Conservation (phyloP, 441 rosid genomes). For the Metrosideros polymorpha region DNA sequence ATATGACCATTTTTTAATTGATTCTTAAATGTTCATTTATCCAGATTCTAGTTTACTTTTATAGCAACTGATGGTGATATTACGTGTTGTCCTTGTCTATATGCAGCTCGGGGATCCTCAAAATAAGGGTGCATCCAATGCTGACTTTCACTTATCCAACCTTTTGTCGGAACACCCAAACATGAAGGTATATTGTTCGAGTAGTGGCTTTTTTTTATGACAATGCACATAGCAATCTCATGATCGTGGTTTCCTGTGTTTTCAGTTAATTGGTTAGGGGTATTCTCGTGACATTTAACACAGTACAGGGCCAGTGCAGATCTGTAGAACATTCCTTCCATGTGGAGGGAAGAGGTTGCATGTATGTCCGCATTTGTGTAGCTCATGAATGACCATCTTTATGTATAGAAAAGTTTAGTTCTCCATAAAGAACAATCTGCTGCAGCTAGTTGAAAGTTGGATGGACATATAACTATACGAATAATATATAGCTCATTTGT, state of each 20-base stretch:
- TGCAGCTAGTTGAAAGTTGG: background rate
- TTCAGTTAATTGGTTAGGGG: background rate
- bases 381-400: background rate
- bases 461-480: background rate
- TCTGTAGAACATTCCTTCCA: background rate
- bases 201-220: background rate
- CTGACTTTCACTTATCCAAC: slow-evolving; percentile 78
- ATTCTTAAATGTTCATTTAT: background rate
- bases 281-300: background rate
- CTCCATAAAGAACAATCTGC: background rate
- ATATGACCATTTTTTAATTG: background rate
- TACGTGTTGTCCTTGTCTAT: slow-evolving; percentile 3
- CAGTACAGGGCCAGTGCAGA: background rate
- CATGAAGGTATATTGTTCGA: slow-evolving; percentile 62
- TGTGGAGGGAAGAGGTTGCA: background rate
- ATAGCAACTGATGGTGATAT: background rate
- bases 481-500: background rate
- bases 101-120: slow-evolving; percentile 96
- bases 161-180: slow-evolving; percentile 94
- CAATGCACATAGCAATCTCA: background rate
- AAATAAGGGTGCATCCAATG: slow-evolving; percentile 90
- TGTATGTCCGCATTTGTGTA: background rate
- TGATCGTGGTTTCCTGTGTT: background rate
- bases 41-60: background rate
- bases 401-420: background rate